Conservation (phyloP, 306 rosid genomes). For the Gastrolobium bilobum region DNA sequence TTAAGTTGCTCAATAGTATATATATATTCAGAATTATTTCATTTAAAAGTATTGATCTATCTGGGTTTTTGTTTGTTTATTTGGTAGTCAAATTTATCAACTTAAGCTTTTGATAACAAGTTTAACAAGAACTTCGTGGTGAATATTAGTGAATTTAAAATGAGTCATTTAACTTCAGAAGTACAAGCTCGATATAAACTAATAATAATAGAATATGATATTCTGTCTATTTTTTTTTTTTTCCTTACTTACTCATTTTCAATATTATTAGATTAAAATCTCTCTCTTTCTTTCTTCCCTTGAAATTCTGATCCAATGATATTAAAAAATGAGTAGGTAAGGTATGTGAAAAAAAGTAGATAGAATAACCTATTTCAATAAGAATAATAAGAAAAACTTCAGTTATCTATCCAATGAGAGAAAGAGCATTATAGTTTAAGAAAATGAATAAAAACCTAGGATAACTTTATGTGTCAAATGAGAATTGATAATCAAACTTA, state of each 20-base stretch:
- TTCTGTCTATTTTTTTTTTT: no score
- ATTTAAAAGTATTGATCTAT: slow-evolving; percentile 37
- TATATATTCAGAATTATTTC: slow-evolving; percentile 26
- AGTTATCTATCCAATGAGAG: background rate
- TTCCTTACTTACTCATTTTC: no score
- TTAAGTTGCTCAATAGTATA: slow-evolving; percentile 38
- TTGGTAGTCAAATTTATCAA: slow-evolving; percentile 34
- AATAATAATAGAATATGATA: no score
- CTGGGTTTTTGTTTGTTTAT: slow-evolving; percentile 30
- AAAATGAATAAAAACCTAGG: background rate
- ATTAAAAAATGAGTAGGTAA: no score
- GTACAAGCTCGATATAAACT: background rate
- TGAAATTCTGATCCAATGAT: no score
- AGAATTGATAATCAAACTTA: slow-evolving; percentile 35
- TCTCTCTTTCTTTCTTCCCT: no score
- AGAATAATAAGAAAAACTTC: background rate
- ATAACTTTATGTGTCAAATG: background rate
- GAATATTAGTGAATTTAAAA: slow-evolving; percentile 4
- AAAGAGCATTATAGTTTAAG: background rate
- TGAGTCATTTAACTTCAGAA: background rate
- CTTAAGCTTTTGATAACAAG: slow-evolving; percentile 13
- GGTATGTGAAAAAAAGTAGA: no score
- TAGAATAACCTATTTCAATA: no score
- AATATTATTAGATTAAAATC: no score
- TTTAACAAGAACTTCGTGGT: slow-evolving; percentile 21